Conservation (phyloP, 2,329 filamentous ascomycete genomes). For the Sporothrix globosa region DNA sequence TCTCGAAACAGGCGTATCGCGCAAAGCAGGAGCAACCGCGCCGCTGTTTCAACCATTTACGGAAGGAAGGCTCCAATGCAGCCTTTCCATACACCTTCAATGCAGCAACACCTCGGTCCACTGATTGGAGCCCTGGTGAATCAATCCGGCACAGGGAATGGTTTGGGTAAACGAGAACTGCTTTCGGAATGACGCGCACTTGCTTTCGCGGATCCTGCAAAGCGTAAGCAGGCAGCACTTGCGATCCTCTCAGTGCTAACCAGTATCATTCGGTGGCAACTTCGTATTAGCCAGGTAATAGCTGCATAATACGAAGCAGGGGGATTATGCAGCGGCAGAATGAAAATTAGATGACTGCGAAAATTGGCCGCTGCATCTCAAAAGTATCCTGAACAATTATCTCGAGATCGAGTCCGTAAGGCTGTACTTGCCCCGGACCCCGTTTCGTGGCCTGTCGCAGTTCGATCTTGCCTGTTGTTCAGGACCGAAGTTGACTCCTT, state of each 20-base stretch:
- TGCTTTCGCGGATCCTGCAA: not conserved
- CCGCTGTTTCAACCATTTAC: not conserved
- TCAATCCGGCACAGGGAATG: not conserved
- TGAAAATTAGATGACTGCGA: not conserved
- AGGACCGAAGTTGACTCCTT: not conserved
- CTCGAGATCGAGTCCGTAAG: not conserved
- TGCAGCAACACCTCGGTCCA: not conserved
- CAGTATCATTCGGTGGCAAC: not conserved
- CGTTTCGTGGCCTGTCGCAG: not conserved
- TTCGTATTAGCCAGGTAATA: not conserved
- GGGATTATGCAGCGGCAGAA: not conserved
- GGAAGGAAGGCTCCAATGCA: not conserved
- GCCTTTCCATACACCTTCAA: not conserved
- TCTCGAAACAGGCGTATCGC: not conserved
- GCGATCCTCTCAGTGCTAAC: not conserved
- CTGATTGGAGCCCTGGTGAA: not conserved
- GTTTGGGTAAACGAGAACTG: not conserved
- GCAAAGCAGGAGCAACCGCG: not conserved
- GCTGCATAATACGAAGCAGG: conserved; percentile 6
- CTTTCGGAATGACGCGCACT: conserved; percentile 10
- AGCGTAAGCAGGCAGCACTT: conserved; percentile 7
- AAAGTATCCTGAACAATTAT: not conserved
- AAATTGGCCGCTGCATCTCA: not conserved
- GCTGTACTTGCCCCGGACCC: not conserved
- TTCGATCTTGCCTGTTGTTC: conserved; percentile 9